These are phyloP conservation scores for Rhodamnia argentea DNA, from an alignment of 345 rosid species.

Conservation along the genomic window DNA sequence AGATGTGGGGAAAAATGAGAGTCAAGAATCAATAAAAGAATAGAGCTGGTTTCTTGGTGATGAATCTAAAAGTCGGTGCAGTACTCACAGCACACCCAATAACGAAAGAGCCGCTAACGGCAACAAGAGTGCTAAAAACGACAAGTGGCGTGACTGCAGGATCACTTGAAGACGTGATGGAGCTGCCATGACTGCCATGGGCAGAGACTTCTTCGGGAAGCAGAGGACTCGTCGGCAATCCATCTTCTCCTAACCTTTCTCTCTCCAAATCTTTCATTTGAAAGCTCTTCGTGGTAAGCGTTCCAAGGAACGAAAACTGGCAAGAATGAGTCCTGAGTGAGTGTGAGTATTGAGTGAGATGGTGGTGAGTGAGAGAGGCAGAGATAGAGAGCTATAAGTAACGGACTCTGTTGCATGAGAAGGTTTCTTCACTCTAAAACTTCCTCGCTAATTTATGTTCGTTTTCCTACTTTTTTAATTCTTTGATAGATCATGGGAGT, in stretches of 20 bases:
- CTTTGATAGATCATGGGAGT: not conserved
- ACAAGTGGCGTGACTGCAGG: constrained; percentile 16
- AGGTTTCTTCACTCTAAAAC: not conserved
- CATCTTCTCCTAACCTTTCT: not conserved
- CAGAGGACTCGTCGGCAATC: not conserved
- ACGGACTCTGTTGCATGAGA: not conserved
- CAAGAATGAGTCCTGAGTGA: not conserved
- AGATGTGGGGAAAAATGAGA: no score
- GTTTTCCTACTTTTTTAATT: not conserved
- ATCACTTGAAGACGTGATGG: not conserved
- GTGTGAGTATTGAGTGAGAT: not conserved
- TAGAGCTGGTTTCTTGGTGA: not conserved
- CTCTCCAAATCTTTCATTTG: not conserved
- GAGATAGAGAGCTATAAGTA: not conserved
- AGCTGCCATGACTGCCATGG: not conserved
- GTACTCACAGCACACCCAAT: constrained; percentile 28
- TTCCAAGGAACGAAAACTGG: not conserved
- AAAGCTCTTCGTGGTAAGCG: not conserved
- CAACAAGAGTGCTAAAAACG: constrained; percentile 40
- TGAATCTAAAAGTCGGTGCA: not conserved
- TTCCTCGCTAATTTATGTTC: not conserved
- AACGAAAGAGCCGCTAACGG: constrained; percentile 19
- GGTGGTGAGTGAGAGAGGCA: not conserved
- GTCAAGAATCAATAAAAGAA: not conserved
- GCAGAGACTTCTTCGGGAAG: not conserved